A percentile compares a stretch with the other conserved stretches of the same genome.
Evolutionary conservation across 352 stramenopile species (phyloP).

Genomic region (Phytopythium delawarense): DNA sequence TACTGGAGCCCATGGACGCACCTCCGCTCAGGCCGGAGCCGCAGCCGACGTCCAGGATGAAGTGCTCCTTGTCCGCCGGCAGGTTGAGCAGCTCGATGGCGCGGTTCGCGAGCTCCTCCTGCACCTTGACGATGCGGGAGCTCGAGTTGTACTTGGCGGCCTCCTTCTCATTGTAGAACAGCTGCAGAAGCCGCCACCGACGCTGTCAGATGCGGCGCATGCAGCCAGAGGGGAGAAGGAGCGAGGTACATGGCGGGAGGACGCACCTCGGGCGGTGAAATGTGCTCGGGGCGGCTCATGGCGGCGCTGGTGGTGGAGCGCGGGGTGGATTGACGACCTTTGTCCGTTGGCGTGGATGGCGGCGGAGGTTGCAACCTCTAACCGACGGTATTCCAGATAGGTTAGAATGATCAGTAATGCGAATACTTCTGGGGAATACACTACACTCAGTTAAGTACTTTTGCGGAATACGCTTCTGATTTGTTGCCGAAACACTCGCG

Average conservation of each 20-base stretch:
- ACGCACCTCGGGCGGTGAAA: constrained; percentile 77
- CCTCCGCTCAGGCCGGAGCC: constrained; percentile 95
- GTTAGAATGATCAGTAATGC: background rate
- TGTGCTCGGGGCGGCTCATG: constrained; percentile 88
- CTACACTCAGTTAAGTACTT: no score
- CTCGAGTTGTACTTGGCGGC: constrained; percentile 91
- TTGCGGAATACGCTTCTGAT: no score
- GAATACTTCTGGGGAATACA: no score
- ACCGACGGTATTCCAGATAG: background rate
- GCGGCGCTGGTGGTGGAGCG: background rate
- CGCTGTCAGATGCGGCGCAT: background rate
- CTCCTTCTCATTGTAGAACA: constrained; percentile 93
- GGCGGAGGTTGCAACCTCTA: background rate
- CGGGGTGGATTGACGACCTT: background rate
- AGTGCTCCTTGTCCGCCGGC: constrained; percentile 72
- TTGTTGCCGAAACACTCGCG: no score
- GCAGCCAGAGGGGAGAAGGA: background rate
- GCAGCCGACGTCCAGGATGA: constrained; percentile 97
- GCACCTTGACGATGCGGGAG: constrained; percentile 90
- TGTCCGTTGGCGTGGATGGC: background rate
- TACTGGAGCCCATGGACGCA: constrained; percentile 6
- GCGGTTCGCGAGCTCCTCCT: constrained; percentile 93
- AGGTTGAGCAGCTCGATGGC: constrained; percentile 97
- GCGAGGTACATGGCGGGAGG: background rate
- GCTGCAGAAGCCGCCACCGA: constrained; percentile 22